Evolutionary conservation across 495 filamentous ascomycete genomes (phyloP).

Genomic region (Penicillium salamii): DNA sequence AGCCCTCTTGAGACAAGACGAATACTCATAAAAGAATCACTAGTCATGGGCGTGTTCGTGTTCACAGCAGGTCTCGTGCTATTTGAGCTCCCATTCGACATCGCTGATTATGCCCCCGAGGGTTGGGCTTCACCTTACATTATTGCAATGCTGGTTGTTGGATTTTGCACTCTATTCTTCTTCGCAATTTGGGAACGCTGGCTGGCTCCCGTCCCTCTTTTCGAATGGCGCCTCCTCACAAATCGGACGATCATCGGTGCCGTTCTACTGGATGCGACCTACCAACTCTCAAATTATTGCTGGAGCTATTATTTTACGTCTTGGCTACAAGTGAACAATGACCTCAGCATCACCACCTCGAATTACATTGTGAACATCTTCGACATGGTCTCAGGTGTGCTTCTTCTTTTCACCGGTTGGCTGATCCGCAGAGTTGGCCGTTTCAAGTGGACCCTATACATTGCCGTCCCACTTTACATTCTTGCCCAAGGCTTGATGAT

Average conservation of each 20-base stretch:
- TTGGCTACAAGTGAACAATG: slow-evolving; percentile 66
- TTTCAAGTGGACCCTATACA: slow-evolving; percentile 49
- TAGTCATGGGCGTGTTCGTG: slow-evolving; percentile 48
- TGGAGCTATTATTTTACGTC: slow-evolving; percentile 52
- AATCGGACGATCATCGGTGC: slow-evolving; percentile 52
- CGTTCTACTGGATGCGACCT: slow-evolving; percentile 49
- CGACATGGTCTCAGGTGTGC: slow-evolving; percentile 43
- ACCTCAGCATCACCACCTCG: slow-evolving; percentile 50
- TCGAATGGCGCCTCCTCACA: slow-evolving; percentile 42
- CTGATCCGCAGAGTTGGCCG: slow-evolving; percentile 50
- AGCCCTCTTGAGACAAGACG: not conserved
- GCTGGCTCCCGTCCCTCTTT: slow-evolving; percentile 52
- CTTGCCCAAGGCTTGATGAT: slow-evolving; percentile 55
- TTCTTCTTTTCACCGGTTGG: slow-evolving; percentile 41
- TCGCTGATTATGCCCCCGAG: slow-evolving; percentile 36
- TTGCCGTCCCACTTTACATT: slow-evolving; percentile 55
- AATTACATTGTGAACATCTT: slow-evolving; percentile 49
- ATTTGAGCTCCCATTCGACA: slow-evolving; percentile 54
- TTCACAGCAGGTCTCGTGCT: slow-evolving; percentile 53
- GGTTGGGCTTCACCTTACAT: slow-evolving; percentile 45
- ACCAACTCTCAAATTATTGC: slow-evolving; percentile 47
- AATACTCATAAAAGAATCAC: not conserved
- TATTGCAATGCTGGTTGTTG: slow-evolving; percentile 53
- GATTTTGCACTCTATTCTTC: slow-evolving; percentile 44
- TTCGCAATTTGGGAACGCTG: slow-evolving; percentile 55